Base-by-base conservation (phyloP, 768 basidiomycete species). In the Auriscalpium orientale region DNA sequence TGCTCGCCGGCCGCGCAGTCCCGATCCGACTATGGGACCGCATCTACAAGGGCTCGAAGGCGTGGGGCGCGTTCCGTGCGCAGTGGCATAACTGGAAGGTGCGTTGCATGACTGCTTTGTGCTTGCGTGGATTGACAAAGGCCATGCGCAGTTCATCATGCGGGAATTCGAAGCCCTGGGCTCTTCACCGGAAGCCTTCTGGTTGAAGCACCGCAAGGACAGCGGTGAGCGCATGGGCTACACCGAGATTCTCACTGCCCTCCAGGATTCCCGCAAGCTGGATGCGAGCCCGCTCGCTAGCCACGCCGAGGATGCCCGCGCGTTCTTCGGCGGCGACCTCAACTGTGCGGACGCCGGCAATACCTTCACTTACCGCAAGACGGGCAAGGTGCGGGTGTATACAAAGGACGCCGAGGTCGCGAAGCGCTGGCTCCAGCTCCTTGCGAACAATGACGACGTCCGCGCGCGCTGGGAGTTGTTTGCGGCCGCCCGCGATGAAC, bases 81-180 rank as follows among this genome's bases (percentile, higher is more conserved):
- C 51, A 61, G 33, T 65, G 57, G 59, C 38, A 40, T 2, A 60
- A 62, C 5, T 62, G 61, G 61, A 62, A 62, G 55, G 60, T 57
- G 21, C 20, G 48, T 22, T 16, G 34, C n/a, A n/a, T 34, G n/a
- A 34, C 33, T 28, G 11, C 33, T 51, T 11, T 20, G 8, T n/a
- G 10, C 34, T 11, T 34, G 33, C 16, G 38, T 16, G 9, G 10
- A 40, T 16, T 40, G 38, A 9, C 10, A 9, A 9, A 9, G 38
- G 9, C 16, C 10, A 16, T 16, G 9, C 10, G 16, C 38, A 40
- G 38, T 40, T 9, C 38, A 40, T 40, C 38, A 40, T 40, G 10
- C 38, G 9, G 10, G 38, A 40, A 16, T 40, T 40, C 16, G 38
- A 40, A 16, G 38, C 38, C 10, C 38, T 40, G 10, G 38, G 38